Percentiles rank a stretch among this genome's conserved stretches.
These are phyloP conservation scores for Zoysia matrella DNA, from an alignment of 202 grass and related monocot species.

Conservation along the genomic window DNA sequence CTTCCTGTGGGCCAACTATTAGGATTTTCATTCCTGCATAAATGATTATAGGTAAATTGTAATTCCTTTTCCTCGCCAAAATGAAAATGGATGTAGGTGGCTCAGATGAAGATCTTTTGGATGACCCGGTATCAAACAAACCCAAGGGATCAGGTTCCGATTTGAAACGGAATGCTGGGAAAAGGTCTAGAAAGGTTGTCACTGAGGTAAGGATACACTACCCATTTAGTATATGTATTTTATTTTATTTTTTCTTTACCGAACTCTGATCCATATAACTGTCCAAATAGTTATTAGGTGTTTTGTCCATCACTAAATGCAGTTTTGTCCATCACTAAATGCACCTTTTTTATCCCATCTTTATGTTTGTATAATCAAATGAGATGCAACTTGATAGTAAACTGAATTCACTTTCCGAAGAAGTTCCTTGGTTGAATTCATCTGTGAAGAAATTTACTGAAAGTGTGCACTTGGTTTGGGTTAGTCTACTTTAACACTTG, in stretches of 20 bases:
- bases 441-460: neutral
- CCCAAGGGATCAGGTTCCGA: constrained; percentile 41
- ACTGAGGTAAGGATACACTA: constrained; percentile 61
- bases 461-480: constrained; percentile 11
- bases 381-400: neutral
- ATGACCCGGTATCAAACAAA: constrained; percentile 53
- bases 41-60: constrained; percentile 17
- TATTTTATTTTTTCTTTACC: neutral
- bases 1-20: neutral
- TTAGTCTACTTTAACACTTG: neutral
- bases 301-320: neutral
- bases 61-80: constrained; percentile 1
- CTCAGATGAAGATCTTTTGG: constrained; percentile 50
- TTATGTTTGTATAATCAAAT: neutral
- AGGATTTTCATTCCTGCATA: neutral
- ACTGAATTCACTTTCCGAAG: neutral
- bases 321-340: neutral
- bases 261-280: too few species aligned
- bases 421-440: neutral
- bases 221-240: constrained; percentile 1
- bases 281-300: neutral
- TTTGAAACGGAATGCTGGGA: constrained; percentile 56
- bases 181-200: constrained; percentile 67
- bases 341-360: neutral
- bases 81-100: constrained; percentile 52